Percentiles rank a stretch among this genome's conserved stretches.
Conservation (phyloP, 1,284 basidiomycete genomes). For the Sphaerobolus stellatus region DNA sequence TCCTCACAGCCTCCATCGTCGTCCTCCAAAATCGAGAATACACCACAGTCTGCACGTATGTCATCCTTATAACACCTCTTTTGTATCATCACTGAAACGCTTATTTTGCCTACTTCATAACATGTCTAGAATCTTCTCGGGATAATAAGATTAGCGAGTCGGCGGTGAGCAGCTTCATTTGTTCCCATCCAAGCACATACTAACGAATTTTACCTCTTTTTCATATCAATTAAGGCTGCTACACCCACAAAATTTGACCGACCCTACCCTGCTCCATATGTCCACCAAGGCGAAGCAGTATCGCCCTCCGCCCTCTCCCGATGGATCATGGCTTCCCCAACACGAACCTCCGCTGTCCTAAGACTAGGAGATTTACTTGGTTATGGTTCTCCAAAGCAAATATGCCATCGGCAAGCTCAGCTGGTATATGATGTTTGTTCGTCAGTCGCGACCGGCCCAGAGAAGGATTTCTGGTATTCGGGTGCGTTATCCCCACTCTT, state of each 20-base stretch:
- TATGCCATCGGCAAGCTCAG: slow-evolving; percentile 58
- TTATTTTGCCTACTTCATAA: background rate
- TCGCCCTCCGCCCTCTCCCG: slow-evolving; percentile 1
- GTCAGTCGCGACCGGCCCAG: slow-evolving; percentile 56
- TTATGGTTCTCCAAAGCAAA: slow-evolving; percentile 59
- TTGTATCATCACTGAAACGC: background rate
- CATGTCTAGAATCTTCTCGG: background rate
- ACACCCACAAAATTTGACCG: background rate
- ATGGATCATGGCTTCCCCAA: slow-evolving; percentile 6
- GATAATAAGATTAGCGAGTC: background rate
- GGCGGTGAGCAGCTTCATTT: background rate
- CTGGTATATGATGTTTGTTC: slow-evolving; percentile 60
- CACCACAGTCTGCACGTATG: too few relatives aligned
- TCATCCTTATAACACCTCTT: background rate
- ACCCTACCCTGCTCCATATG: slow-evolving; percentile 8
- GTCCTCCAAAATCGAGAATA: background rate
- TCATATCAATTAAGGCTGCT: too few relatives aligned
- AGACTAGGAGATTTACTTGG: slow-evolving; percentile 53
- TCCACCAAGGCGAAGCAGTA: background rate
- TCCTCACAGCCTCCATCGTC: background rate
- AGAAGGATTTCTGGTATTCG: slow-evolving; percentile 63
- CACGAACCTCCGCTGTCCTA: slow-evolving; percentile 43
- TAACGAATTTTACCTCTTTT: too few relatives aligned
- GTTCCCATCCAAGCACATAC: background rate
- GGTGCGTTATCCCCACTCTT: slow-evolving; percentile 41